Evolutionary conservation across 352 stramenopile genomes (phyloP).

Genomic region (Phytophthora litchii): DNA sequence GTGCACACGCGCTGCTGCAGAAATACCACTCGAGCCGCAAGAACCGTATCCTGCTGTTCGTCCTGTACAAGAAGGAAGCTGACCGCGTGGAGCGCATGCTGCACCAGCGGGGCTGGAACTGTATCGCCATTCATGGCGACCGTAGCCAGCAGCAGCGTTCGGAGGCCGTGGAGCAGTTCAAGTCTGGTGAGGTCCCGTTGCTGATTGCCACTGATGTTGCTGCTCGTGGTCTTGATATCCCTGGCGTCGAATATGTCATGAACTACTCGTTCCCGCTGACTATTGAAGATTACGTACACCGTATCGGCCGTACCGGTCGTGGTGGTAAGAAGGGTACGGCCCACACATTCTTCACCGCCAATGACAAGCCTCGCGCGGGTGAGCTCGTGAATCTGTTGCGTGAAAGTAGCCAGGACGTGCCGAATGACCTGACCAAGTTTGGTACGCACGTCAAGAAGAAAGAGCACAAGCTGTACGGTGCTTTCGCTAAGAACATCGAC

Average conservation of each 20-base stretch:
- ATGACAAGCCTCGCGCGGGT: constrained; percentile 96
- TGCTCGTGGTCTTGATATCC: constrained; percentile 97
- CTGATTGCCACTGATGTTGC: constrained; percentile 98
- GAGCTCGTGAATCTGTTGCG: constrained; percentile 96
- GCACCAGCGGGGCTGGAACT: constrained; percentile 91
- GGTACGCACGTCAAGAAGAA: constrained; percentile 99
- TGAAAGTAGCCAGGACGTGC: constrained; percentile 93
- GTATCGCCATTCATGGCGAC: constrained; percentile 96
- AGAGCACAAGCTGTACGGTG: constrained; percentile 99
- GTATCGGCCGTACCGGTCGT: constrained; percentile 94
- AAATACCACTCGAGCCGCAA: constrained; percentile 91
- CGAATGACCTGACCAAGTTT: constrained; percentile 96
- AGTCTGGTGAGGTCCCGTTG: constrained; percentile 92
- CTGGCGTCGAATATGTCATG: constrained; percentile 96
- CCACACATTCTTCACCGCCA: constrained; percentile 98
- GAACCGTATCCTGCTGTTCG: constrained; percentile 97
- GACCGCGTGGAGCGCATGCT: constrained; percentile 95
- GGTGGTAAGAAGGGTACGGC: constrained; percentile 95
- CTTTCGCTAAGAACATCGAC: constrained; percentile 94
- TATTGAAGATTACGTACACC: constrained; percentile 98
- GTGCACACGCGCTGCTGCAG: constrained; percentile 91
- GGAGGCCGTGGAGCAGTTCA: constrained; percentile 94
- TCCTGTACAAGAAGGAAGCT: constrained; percentile 99
- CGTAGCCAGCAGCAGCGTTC: constrained; percentile 93
- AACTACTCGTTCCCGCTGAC: constrained; percentile 98